These are phyloP conservation scores for Beauveria medogensis DNA, from an alignment of 2,329 filamentous ascomycete species.

Conservation along the genomic window DNA sequence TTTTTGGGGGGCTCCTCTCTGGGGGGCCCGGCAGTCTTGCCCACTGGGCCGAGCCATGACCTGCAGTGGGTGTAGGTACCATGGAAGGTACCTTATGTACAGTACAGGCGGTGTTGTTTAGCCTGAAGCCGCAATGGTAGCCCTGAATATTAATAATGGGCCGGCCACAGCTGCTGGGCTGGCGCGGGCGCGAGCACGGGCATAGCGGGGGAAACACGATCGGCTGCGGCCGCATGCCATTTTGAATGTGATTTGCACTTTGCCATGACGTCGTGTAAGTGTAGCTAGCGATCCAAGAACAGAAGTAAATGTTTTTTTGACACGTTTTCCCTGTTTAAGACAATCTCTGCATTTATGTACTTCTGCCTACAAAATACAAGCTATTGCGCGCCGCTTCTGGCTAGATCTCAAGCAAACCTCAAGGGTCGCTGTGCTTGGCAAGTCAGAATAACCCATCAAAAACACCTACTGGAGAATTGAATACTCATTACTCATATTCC, in stretches of 20 bases:
- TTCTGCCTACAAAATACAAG: not conserved
- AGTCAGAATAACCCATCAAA: not conserved
- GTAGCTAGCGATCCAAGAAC: not conserved
- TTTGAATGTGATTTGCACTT: not conserved
- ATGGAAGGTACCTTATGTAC: not conserved
- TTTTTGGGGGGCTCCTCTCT: not conserved
- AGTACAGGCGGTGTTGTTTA: not conserved
- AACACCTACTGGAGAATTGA: too few relatives aligned
- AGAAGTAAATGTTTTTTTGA: too few relatives aligned
- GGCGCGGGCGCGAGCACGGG: not conserved
- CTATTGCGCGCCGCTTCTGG: not conserved
- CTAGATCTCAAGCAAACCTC: not conserved
- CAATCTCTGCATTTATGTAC: not conserved
- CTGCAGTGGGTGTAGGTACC: not conserved
- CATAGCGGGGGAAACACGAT: not conserved
- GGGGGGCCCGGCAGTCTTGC: not conserved
- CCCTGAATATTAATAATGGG: not conserved
- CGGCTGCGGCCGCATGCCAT: conserved; percentile 4
- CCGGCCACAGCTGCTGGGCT: not conserved
- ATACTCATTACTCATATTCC: too few relatives aligned
- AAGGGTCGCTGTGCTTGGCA: not conserved
- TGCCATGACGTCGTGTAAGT: not conserved
- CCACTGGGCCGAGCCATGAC: not conserved
- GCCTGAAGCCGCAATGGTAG: not conserved
- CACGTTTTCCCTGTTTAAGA: too few relatives aligned